Base-by-base conservation (phyloP, 805 yeast genomes). In the Wickerhamomyces ciferrii region DNA sequence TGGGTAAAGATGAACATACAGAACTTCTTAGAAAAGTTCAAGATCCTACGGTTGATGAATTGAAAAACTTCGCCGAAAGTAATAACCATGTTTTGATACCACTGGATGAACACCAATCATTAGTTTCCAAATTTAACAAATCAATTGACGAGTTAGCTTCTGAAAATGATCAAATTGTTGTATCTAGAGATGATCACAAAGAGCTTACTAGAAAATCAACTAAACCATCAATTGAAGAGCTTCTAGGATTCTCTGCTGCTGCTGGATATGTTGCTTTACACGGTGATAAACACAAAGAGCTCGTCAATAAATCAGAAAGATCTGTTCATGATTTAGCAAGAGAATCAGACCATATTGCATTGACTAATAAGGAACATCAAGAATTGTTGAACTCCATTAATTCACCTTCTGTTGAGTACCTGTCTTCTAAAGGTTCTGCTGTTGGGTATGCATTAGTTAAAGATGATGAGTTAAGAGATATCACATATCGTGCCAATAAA, bases 31-130 rank as follows among this genome's bases (percentile, higher is more conserved):
- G 60, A 52, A 49, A 49, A 47, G 38, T 41, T n/a, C 31, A 45
- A 1, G n/a, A 34, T 1, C 62, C 62, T 10, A 45, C 55, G 13
- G 19, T 44, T 11, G 53, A 52, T 7, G 60, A 58, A 14, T 13
- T 43, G 2, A 21, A n/a, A 10, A 21, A 31, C 13, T 21, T 39
- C 21, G 45, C 27, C 7, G 10, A 8, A 14, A 2, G n/a, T 6
- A 21, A 37, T 15, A 13, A 21, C 6, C 25, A 21, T 32, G 41
- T 47, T 18, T 7, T 46, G 11, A 5, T 46, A 5, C 18, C 36
- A 2, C 18, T 23, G n/a, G 36, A 21, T 14, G 41, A 46, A 8
- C 31, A 46, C 21, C 21, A 35, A 8, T 17, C 18, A 1, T 7
- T 49, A 11, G 27, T 32, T n/a, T 29, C 39, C 7, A 46, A 43